Evolutionary conservation across 2,329 filamentous ascomycete species (phyloP).

Genomic region (Lachnellula arida): DNA sequence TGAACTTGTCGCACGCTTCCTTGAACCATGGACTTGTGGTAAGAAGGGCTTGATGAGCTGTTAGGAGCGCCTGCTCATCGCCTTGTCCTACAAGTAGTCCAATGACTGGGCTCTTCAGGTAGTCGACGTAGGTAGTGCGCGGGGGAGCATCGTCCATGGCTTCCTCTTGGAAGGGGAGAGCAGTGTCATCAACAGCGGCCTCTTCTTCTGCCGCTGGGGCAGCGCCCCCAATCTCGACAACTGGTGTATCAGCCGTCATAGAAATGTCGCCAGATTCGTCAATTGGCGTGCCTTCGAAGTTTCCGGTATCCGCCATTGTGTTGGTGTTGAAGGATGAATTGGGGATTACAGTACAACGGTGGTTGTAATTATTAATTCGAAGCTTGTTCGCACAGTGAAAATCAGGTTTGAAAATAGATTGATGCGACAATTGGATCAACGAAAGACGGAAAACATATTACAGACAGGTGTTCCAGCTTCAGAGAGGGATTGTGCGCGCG

Average conservation of each 20-base stretch:
- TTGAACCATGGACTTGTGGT: slow-evolving; percentile 70
- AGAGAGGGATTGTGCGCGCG: background rate
- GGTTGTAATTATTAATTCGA: background rate
- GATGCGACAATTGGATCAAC: background rate
- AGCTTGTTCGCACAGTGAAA: background rate
- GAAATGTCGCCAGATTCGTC: slow-evolving; percentile 25
- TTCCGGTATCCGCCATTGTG: slow-evolving; percentile 21
- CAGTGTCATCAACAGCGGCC: slow-evolving; percentile 11
- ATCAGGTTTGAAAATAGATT: background rate
- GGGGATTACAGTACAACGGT: background rate
- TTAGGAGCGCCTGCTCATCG: slow-evolving; percentile 58
- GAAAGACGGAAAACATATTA: background rate
- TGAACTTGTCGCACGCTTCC: slow-evolving; percentile 57
- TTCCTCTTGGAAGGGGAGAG: slow-evolving; percentile 20
- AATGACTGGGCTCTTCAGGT: slow-evolving; percentile 65
- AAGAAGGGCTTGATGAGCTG: slow-evolving; percentile 76
- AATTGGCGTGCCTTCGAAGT: slow-evolving; percentile 1
- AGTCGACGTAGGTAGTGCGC: slow-evolving; percentile 45
- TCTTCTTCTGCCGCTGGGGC: slow-evolving; percentile 1
- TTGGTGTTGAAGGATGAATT: background rate
- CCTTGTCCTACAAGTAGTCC: slow-evolving; percentile 61
- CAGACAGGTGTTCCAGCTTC: background rate
- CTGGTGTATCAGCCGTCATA: slow-evolving; percentile 23
- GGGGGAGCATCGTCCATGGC: slow-evolving; percentile 17
- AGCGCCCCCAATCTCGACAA: slow-evolving; percentile 25